Evolutionary conservation across 1,284 basidiomycete genomes (phyloP).

Genomic region (Stygiomarasmius scandens): DNA sequence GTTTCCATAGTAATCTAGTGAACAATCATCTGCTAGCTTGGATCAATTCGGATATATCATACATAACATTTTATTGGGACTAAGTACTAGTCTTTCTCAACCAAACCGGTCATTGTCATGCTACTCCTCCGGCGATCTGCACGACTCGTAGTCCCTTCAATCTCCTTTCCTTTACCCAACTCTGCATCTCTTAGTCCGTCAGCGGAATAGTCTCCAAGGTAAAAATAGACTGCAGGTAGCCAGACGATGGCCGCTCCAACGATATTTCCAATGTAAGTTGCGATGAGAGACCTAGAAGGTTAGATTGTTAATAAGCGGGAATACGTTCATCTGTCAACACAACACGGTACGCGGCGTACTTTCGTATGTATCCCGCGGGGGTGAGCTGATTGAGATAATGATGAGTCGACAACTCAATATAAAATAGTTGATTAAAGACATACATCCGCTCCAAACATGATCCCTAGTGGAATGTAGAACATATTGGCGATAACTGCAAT

Average conservation of each 20-base stretch:
- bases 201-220: conserved; percentile 39
- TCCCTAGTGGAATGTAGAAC: conserved; percentile 72
- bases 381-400: conserved; percentile 43
- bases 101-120: not conserved
- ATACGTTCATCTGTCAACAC: not conserved
- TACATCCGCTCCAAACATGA: conserved; percentile 70
- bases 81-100: not conserved
- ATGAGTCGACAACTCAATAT: not conserved
- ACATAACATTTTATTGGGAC: not conserved
- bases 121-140: not conserved
- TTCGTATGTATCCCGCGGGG: conserved; percentile 63
- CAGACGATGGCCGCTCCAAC: conserved; percentile 68
- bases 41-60: not conserved
- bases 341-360: conserved; percentile 40
- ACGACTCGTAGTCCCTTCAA: not conserved
- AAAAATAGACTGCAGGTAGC: conserved; percentile 63
- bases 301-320: not conserved
- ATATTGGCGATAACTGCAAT: conserved; percentile 66
- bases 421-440: conserved; percentile 22
- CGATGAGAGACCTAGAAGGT: conserved; percentile 59
- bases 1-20: not conserved
- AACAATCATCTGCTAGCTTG: not conserved
- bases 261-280: conserved; percentile 69
- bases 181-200: conserved; percentile 3
- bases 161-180: not conserved